A percentile compares a stretch with the other conserved stretches of the same genome.
Evolutionary conservation across 2,329 filamentous ascomycete species (phyloP).

Genomic region (Aspergillus luchuensis): DNA sequence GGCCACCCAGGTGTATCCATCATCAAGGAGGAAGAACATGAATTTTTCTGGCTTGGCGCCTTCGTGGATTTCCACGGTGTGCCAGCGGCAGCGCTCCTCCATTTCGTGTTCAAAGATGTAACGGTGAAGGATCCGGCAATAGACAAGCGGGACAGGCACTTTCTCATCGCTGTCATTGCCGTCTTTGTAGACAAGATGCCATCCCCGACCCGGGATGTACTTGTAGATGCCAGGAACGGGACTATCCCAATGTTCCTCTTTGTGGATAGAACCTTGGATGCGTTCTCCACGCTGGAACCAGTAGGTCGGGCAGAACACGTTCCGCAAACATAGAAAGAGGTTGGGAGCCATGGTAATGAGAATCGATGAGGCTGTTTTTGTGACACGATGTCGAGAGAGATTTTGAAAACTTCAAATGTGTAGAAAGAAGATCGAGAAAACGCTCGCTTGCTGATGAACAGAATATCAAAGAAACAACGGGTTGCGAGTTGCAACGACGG

Average conservation of each 20-base stretch:
- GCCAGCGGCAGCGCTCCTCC: slow-evolving; percentile 49
- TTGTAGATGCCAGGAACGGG: slow-evolving; percentile 54
- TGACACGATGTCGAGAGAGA: neutral
- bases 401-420: slow-evolving; percentile 8
- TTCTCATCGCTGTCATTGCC: slow-evolving; percentile 37
- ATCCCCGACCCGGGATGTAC: slow-evolving; percentile 53
- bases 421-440: slow-evolving; percentile 20
- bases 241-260: slow-evolving; percentile 52
- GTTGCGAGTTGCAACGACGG: slow-evolving; percentile 13
- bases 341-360: slow-evolving; percentile 51
- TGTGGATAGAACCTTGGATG: slow-evolving; percentile 41
- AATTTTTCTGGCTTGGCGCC: slow-evolving; percentile 42
- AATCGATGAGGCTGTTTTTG: slow-evolving; percentile 4
- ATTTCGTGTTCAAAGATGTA: slow-evolving; percentile 53
- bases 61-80: slow-evolving; percentile 41
- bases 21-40: slow-evolving; percentile 54
- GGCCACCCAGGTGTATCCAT: slow-evolving; percentile 52
- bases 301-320: slow-evolving; percentile 51
- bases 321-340: slow-evolving; percentile 53
- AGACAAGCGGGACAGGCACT: slow-evolving; percentile 43
- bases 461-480: slow-evolving; percentile 14
- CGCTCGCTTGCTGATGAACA: slow-evolving; percentile 29
- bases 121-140: slow-evolving; percentile 53
- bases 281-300: slow-evolving; percentile 50
- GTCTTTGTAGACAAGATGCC: slow-evolving; percentile 51